phyloP scores from a whole-genome alignment of 139 green algal genomes.

The Chlamydomonas incerta region DNA sequence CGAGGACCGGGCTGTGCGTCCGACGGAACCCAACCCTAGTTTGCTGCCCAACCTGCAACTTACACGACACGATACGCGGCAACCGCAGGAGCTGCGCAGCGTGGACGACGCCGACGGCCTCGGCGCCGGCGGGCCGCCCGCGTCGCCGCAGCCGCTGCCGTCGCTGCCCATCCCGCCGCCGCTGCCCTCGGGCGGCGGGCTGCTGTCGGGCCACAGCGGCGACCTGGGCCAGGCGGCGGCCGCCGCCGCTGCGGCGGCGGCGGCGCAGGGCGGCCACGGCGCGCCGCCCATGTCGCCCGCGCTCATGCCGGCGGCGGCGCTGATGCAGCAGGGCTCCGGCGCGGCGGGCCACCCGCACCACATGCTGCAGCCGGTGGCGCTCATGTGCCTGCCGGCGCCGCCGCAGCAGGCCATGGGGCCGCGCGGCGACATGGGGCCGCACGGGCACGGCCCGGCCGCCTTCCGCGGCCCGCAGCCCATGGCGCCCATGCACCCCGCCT shows the following conservation, averaged over 20 bases:
- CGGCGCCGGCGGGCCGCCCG: neutral
- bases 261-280: no score
- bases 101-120: neutral
- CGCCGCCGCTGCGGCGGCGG: neutral
- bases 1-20: no score
- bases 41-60: no score
- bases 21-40: no score
- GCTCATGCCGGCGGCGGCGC: no score
- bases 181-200: neutral
- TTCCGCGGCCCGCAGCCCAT: no score
- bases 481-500: no score
- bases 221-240: neutral
- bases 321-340: no score
- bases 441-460: no score
- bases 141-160: neutral
- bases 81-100: constrained; percentile 81
- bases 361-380: constrained; percentile 11
- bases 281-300: no score
- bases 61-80: no score
- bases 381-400: constrained; percentile 17
- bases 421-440: neutral
- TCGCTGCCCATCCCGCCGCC: constrained; percentile 8
- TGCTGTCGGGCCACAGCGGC: neutral
- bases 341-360: neutral
- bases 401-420: neutral